Base-by-base conservation (phyloP, 768 basidiomycete species). In the Tephrocybe sp. region DNA sequence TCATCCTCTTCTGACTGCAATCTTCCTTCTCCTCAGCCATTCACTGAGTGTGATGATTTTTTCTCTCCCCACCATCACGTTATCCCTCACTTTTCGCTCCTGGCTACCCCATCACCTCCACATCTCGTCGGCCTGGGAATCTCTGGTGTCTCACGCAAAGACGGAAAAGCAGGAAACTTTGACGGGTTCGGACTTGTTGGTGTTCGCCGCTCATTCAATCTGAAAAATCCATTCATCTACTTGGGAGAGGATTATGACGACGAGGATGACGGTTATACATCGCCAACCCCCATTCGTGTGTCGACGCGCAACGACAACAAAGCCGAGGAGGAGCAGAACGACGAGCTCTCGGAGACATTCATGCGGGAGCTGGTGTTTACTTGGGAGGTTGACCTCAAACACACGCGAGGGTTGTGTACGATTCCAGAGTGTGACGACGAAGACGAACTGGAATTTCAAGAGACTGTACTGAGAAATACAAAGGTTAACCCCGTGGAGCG, bases 171-270 rank as follows among this genome's bases (percentile, higher is more conserved):
- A 10, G 52, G 52, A 9, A 14, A 18, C 8, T 56, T 56, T 34
- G 52, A 57, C n/a, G 58, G 58, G 0, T 36, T 56, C 14, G 58
- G 58, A 1, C 41, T 56, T 12, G 58, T 59, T 9, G 49, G 58
- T n/a, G 32, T 59, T 14, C 49, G 47, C 15, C 33, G 51, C 32
- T 56, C 51, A 17, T 43, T 53, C n/a, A 36, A 43, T 33, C 25
- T 36, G 2, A 34, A 12, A 14, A 30, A 51, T n/a, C 48, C 14
- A 12, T 45, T 33, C 15, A 1, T 39, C 9, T n/a, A 12, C 5
- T 26, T 8, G 1, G 21, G 18, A 2, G 49, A 47, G 3, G 45
- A 50, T 1, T 47, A 51, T 23, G 37, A 52, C 2, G 56, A 51
- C 1, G 51, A 53, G 1, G 53, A 58, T 15, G 49, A 49, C 20